These are phyloP conservation scores for Apiotrichum sp. DNA, from an alignment of 1,284 basidiomycete species.

Conservation along the genomic window DNA sequence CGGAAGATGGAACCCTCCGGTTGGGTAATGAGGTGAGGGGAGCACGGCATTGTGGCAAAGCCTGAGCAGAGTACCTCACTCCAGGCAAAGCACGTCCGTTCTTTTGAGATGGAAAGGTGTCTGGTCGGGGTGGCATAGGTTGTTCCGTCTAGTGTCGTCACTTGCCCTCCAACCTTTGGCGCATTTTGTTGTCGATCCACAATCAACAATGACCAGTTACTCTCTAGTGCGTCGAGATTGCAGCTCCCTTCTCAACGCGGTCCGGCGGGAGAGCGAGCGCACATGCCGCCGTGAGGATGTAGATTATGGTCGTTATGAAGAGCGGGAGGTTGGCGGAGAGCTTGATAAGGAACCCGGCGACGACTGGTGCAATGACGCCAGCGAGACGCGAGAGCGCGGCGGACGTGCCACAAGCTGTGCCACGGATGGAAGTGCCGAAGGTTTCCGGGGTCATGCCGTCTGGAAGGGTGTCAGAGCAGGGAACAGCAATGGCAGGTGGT, in stretches of 20 bases:
- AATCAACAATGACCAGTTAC: too few species aligned
- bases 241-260: neutral
- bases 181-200: too few species aligned
- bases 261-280: conserved; percentile 55
- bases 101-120: too few species aligned
- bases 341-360: conserved; percentile 72
- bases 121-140: too few species aligned
- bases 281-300: conserved; percentile 62
- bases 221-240: neutral
- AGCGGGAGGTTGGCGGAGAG: conserved; percentile 70
- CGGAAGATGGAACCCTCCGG: too few species aligned
- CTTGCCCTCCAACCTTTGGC: too few species aligned
- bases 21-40: too few species aligned
- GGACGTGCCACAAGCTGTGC: conserved; percentile 85
- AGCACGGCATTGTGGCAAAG: too few species aligned
- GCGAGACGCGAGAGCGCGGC: conserved; percentile 84
- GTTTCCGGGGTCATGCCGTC: conserved; percentile 82
- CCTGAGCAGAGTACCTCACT: too few species aligned
- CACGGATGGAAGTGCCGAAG: conserved; percentile 73
- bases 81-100: too few species aligned
- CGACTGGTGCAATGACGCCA: conserved; percentile 81
- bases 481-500: neutral
- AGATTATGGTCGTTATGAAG: conserved; percentile 65
- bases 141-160: too few species aligned
- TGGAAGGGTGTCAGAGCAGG: conserved; percentile 14